Base-by-base conservation (phyloP, 352 stramenopile genomes). In the Phytophthora pluvialis region DNA sequence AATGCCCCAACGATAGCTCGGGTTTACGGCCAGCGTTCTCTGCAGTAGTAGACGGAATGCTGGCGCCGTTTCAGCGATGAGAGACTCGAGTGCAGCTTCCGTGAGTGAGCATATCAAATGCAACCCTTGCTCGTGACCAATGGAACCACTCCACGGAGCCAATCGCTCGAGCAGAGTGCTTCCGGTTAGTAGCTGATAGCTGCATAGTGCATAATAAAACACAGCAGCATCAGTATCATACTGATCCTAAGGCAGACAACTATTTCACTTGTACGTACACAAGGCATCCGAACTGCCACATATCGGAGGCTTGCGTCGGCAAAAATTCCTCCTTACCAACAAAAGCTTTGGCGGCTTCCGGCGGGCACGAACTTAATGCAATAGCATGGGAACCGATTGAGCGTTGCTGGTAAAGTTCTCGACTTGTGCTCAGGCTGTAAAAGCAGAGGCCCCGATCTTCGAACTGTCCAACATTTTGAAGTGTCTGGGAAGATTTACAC, bases 211-310 rank as follows among this genome's bases (percentile, higher is more conserved):
- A n/a, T n/a, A n/a, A n/a, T n/a, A 21, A 5, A 46, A 1, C 45
- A 31, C 15, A 42, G 10, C 15, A 43, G 12, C 6, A 35, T 52
- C 15, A 66, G n/a, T 39, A 35, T 55, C 10, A 10, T 26, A 32
- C n/a, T 15, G 26, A 32, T n/a, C 6, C 33, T 9, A 29, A 3
- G 18, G 13, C 18, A 25, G n/a, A 47, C 28, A 29, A 36, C 6
- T 11, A 35, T 26, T 33, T 40, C 21, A 60, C 0, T 32, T 18
- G 29, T 25, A 70, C 78, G 33, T 80, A 93, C 84, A 90, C 71
- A 43, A 88, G 64, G 42, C 84, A 93, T 4, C 84, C 84, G 29
- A 93, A 88, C 36, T 93, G 84, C 84, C 84, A 93, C 32, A 91
- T 77, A 65, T 93, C 84, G 5, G 78, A 86, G 3, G 67, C 66